phyloP scores from a whole-genome alignment of 1,284 basidiomycete species.

The Grifola frondosa region DNA sequence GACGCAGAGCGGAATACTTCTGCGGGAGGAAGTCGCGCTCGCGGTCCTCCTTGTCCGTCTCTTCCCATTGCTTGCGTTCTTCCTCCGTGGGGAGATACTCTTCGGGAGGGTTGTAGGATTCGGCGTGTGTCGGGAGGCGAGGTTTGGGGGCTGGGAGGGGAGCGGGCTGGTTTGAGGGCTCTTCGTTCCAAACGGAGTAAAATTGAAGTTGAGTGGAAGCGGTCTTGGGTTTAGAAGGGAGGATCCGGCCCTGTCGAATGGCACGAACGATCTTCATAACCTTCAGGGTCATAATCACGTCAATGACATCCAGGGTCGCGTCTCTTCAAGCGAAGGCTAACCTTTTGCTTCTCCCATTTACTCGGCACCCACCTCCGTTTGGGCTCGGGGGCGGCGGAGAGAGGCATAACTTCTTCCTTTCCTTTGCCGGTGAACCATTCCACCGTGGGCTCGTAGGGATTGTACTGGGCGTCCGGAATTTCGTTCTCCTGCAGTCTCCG shows the following conservation, averaged over 20 bases:
- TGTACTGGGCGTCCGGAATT: slow-evolving; percentile 87
- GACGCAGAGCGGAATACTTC: slow-evolving; percentile 83
- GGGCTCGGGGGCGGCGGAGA: slow-evolving; percentile 90
- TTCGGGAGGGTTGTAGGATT: slow-evolving; percentile 98
- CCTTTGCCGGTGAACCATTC: slow-evolving; percentile 99
- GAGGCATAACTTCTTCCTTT: slow-evolving; percentile 90
- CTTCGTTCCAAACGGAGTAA: slow-evolving; percentile 87
- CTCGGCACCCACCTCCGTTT: slow-evolving; percentile 96
- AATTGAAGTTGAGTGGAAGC: slow-evolving; percentile 73
- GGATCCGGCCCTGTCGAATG: slow-evolving; percentile 92
- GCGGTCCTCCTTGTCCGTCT: slow-evolving; percentile 86
- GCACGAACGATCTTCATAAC: slow-evolving; percentile 99
- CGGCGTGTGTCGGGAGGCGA: slow-evolving; percentile 85
- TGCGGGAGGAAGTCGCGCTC: slow-evolving; percentile 89
- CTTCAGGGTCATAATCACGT: slow-evolving; percentile 38
- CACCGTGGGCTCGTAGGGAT: slow-evolving; percentile 90
- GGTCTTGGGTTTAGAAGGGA: slow-evolving; percentile 84
- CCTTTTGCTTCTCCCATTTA: slow-evolving; percentile 99
- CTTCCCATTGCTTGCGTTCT: slow-evolving; percentile 86
- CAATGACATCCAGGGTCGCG: neutral
- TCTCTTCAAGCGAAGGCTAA: slow-evolving; percentile 34
- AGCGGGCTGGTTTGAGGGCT: slow-evolving; percentile 65
- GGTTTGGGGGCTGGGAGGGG: slow-evolving; percentile 94
- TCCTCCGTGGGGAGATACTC: slow-evolving; percentile 94
- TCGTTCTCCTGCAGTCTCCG: slow-evolving; percentile 86